These are phyloP conservation scores for Cercospora nicotianae DNA, from an alignment of 2,329 filamentous ascomycete species.

Conservation along the genomic window DNA sequence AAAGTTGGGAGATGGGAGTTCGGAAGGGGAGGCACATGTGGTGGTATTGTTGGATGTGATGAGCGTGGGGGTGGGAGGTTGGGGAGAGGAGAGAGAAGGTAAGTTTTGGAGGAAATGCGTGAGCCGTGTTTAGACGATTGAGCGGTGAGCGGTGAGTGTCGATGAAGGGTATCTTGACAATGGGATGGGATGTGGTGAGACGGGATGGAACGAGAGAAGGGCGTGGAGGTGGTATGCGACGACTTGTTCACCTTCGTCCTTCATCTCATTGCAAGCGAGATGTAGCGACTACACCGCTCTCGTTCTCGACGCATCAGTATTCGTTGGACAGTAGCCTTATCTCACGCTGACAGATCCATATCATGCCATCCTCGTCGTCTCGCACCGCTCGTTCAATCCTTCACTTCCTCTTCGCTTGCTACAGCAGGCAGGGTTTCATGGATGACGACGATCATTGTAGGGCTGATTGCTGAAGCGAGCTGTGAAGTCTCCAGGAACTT, in stretches of 20 bases:
- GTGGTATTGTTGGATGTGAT: neutral
- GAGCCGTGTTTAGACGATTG: neutral
- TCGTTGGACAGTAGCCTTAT: neutral
- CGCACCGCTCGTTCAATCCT: neutral
- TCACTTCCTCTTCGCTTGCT: neutral
- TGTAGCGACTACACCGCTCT: neutral
- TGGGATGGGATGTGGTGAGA: neutral
- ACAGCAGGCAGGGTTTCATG: neutral
- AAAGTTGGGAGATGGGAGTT: neutral
- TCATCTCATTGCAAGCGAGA: neutral
- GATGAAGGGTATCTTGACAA: neutral
- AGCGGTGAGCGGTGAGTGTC: neutral
- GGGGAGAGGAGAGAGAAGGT: neutral
- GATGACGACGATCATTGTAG: neutral
- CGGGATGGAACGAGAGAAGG: neutral
- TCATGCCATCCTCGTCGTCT: neutral
- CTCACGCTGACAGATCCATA: neutral
- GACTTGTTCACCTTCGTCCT: neutral
- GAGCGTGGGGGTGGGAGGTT: neutral
- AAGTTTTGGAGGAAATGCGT: neutral
- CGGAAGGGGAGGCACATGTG: neutral
- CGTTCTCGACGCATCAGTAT: neutral
- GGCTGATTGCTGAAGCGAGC: slow-evolving; percentile 1
- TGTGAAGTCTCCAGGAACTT: neutral
- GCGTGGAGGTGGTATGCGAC: neutral